A percentile compares a stretch with the other conserved stretches of the same genome.
Evolutionary conservation across 2,329 filamentous ascomycete genomes (phyloP).

Genomic region (Alternaria gansuensis): DNA sequence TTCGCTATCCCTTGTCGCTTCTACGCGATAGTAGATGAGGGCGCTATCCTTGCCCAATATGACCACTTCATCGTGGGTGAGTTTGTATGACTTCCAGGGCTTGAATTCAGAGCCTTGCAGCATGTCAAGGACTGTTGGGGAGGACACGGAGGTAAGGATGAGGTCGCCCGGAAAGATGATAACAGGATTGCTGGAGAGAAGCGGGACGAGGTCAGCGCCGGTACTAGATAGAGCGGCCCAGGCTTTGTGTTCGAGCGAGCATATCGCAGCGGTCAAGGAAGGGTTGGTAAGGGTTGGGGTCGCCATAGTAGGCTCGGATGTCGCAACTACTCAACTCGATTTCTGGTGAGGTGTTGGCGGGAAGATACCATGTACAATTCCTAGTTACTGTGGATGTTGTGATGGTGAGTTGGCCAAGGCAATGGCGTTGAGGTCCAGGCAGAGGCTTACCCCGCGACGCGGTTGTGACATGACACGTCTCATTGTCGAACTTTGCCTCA

Average conservation of each 20-base stretch:
- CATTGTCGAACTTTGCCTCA: not conserved
- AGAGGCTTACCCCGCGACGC: conserved; percentile 22
- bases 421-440: conserved; percentile 3
- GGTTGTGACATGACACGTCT: conserved; percentile 21
- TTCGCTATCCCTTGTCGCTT: conserved; percentile 28
- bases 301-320: conserved; percentile 12
- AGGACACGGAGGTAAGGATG: conserved; percentile 47
- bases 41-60: conserved; percentile 37
- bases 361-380: too few relatives aligned
- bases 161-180: conserved; percentile 54
- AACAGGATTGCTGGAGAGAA: conserved; percentile 49
- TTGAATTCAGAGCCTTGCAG: conserved; percentile 31
- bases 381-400: not conserved
- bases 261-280: conserved; percentile 39
- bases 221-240: conserved; percentile 50
- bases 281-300: conserved; percentile 34
- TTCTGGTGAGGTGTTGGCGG: not conserved
- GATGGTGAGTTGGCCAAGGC: not conserved
- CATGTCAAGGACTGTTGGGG: conserved; percentile 34
- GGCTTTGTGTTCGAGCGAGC: conserved; percentile 46
- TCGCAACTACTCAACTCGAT: not conserved
- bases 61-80: conserved; percentile 43
- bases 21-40: conserved; percentile 39
- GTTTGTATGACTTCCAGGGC: conserved; percentile 38
- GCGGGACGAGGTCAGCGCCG: conserved; percentile 47